Base-by-base conservation (phyloP, 352 stramenopile genomes). In the Halophytophthora polymorphica region DNA sequence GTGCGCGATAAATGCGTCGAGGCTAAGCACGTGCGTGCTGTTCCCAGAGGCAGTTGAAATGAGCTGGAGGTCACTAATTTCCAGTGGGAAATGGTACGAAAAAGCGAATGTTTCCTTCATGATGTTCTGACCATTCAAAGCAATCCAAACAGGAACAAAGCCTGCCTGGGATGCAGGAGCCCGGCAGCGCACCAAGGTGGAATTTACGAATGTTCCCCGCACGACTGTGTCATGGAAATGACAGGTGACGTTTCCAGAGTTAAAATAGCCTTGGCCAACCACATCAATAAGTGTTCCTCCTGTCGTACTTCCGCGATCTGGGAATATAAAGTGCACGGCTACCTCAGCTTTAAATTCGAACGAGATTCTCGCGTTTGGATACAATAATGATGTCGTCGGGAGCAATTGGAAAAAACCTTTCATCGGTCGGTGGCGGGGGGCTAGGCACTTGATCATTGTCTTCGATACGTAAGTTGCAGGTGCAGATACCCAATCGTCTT, bases 121-220 rank as follows among this genome's bases (percentile, higher is more conserved):
- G 17, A 56, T 23, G 17, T 54, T 64, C 0, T 55, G 23, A 12
- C 54, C 41, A 36, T 71, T 62, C 29, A 79, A 52, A 1, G 54
- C 61, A 11, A 82, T 46, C 17, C 50, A 35, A 21, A 82, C 22
- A 13, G 62, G 50, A n/a, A 73, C 36, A 22, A 46, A 55, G 19
- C 58, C 60, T 14, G 63, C 39, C 6, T 28, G 40, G 49, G 61
- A 61, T n/a, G 55, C 44, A 10, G 73, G 68, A 1, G 66, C 64
- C 23, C 50, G 62, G 34, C 71, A 84, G 8, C 45, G 68, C 21
- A 80, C 45, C 28, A 78, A 50, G 2, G 65, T 73, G 5, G 54
- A 22, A 17, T 82, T 80, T 11, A 82, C 57, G 48, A 66, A 73
- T 12, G 36, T 62, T 13, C 45, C 58, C 15, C 15, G 18, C 18